Conservation (phyloP, 2,329 filamentous ascomycete species). For the Hortaea werneckii region DNA sequence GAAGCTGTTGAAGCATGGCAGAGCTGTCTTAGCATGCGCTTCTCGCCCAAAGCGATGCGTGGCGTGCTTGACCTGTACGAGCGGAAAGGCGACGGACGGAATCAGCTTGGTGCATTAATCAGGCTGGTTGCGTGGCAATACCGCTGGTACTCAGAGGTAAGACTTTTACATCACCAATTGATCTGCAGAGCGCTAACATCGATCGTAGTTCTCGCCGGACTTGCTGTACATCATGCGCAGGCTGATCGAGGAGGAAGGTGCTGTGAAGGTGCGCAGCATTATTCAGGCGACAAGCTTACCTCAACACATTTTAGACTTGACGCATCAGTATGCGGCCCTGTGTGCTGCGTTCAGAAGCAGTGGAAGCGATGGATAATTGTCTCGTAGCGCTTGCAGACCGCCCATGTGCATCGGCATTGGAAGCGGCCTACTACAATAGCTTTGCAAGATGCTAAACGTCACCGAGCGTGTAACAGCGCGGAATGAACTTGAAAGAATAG, state of each 20-base stretch:
- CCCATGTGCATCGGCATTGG: background rate
- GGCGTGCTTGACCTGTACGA: constrained; percentile 76
- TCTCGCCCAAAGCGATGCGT: constrained; percentile 83
- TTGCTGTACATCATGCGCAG: constrained; percentile 80
- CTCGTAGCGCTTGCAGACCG: background rate
- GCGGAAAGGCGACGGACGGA: constrained; percentile 65
- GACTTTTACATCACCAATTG: constrained; percentile 7
- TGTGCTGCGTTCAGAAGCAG: constrained; percentile 93
- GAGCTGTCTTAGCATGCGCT: constrained; percentile 74
- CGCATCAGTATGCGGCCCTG: constrained; percentile 88
- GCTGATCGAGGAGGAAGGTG: constrained; percentile 93
- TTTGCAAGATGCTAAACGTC: background rate
- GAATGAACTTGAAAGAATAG: too few species aligned
- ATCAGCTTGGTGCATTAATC: constrained; percentile 77
- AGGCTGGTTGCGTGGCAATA: constrained; percentile 96
- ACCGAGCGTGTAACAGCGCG: too few species aligned
- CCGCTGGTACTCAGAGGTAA: constrained; percentile 91
- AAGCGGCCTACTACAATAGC: background rate
- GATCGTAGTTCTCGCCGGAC: constrained; percentile 71
- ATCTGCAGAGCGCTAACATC: too few species aligned
- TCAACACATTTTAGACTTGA: constrained; percentile 85
- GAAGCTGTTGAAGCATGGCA: constrained; percentile 92
- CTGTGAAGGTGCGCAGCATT: constrained; percentile 93
- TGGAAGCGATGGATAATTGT: constrained; percentile 63
- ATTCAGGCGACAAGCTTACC: constrained; percentile 92